Percentiles rank a stretch among this genome's conserved stretches.
Evolutionary conservation across 2,329 filamentous ascomycete genomes (phyloP).

Genomic region (Colletotrichum incanum): DNA sequence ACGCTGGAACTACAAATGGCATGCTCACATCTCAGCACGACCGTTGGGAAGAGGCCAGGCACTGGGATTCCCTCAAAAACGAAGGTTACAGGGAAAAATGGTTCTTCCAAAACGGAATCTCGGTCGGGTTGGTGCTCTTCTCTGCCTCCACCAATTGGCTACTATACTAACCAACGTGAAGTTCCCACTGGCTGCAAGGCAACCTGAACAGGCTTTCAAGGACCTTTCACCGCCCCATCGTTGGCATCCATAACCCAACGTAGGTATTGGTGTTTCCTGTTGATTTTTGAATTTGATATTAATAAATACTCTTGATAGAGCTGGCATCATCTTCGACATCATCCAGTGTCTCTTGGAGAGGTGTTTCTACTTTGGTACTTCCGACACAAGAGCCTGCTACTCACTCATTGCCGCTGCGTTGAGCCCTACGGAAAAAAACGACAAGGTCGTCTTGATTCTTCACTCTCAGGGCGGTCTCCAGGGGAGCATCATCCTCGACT

Average conservation of each 20-base stretch:
- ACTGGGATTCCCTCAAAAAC: slow-evolving; percentile 27
- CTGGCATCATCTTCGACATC: slow-evolving; percentile 82
- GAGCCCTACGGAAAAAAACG: slow-evolving; percentile 64
- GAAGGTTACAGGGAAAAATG: slow-evolving; percentile 76
- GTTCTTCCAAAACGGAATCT: slow-evolving; percentile 86
- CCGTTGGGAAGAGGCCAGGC: slow-evolving; percentile 59
- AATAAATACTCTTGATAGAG: slow-evolving; percentile 46
- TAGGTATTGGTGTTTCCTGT: background rate
- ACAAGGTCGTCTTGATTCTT: slow-evolving; percentile 81
- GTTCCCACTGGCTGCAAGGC: slow-evolving; percentile 74
- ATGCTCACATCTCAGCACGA: slow-evolving; percentile 64
- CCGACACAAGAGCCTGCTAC: slow-evolving; percentile 76
- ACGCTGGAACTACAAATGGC: slow-evolving; percentile 61
- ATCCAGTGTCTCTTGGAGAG: slow-evolving; percentile 85
- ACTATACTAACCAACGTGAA: background rate
- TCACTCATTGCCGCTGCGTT: slow-evolving; percentile 74
- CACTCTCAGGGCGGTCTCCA: slow-evolving; percentile 87
- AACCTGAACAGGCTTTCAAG: slow-evolving; percentile 80
- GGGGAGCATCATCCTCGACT: slow-evolving; percentile 81
- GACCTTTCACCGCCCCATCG: slow-evolving; percentile 80
- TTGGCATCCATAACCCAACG: slow-evolving; percentile 84
- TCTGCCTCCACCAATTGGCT: too few relatives aligned
- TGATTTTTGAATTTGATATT: background rate
- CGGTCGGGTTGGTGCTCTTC: slow-evolving; percentile 65
- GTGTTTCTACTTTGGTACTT: slow-evolving; percentile 80